These are phyloP conservation scores for Macrotyloma uniflorum DNA, from an alignment of 306 rosid genomes.

Conservation along the genomic window DNA sequence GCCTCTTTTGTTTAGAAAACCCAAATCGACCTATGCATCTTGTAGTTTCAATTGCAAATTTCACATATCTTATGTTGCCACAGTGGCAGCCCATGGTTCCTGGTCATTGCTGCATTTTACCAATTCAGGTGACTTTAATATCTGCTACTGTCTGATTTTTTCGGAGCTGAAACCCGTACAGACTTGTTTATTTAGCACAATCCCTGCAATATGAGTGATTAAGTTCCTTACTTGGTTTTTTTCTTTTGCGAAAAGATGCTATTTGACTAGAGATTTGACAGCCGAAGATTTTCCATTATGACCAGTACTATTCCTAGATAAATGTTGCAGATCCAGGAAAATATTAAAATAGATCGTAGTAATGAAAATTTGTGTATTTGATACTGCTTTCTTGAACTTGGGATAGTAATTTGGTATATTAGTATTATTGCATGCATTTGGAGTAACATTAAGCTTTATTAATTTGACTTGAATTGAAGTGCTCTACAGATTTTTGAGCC, in stretches of 20 bases:
- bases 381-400: slow-evolving; percentile 6
- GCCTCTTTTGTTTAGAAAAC: slow-evolving; percentile 84
- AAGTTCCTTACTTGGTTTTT: not conserved
- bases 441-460: slow-evolving; percentile 13
- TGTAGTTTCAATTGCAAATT: slow-evolving; percentile 76
- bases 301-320: not conserved
- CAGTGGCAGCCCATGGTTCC: slow-evolving; percentile 79
- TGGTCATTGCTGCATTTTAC: slow-evolving; percentile 93
- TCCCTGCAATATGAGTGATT: not conserved
- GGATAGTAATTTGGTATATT: not conserved
- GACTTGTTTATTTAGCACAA: slow-evolving; percentile 18
- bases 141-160: slow-evolving; percentile 10
- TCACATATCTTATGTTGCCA: slow-evolving; percentile 90
- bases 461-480: slow-evolving; percentile 21
- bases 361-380: slow-evolving; percentile 16
- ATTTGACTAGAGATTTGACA: not conserved
- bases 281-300: slow-evolving; percentile 1
- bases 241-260: not conserved
- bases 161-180: slow-evolving; percentile 3
- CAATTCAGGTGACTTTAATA: slow-evolving; percentile 70
- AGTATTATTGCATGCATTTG: not conserved
- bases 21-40: slow-evolving; percentile 82
- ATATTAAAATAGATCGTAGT: not conserved
- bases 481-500: slow-evolving; percentile 21
- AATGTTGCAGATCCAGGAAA: not conserved